Evolutionary conservation across 371 early-diverging fungal genomes (phyloP).

Genomic region (Amoeboaphelidium protococcarum): DNA sequence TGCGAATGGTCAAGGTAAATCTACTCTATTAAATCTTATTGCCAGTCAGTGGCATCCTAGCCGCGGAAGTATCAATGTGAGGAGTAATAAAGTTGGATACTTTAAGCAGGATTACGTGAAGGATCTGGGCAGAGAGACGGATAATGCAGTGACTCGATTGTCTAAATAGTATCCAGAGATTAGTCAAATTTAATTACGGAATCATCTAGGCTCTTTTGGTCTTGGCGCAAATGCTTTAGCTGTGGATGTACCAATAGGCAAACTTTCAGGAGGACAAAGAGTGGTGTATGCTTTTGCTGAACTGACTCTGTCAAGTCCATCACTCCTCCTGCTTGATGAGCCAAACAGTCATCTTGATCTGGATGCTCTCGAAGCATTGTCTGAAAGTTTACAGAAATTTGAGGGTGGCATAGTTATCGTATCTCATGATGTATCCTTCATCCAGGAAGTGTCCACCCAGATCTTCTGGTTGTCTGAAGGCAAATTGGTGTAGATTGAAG

Average conservation of each 20-base stretch:
- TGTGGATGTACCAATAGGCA: not conserved
- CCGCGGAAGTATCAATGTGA: not conserved
- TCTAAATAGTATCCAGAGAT: not conserved
- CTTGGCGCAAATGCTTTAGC: not conserved
- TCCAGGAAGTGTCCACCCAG: constrained; percentile 3
- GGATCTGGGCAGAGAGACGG: constrained; percentile 1
- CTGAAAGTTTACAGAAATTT: constrained; percentile 6
- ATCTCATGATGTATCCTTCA: constrained; percentile 11
- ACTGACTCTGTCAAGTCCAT: constrained; percentile 1
- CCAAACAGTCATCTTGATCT: constrained; percentile 16
- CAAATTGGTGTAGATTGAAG: not conserved
- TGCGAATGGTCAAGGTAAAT: constrained; percentile 11
- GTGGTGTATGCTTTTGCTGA: constrained; percentile 6
- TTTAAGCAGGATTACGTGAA: constrained; percentile 10
- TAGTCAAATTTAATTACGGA: not conserved
- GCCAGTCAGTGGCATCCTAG: not conserved
- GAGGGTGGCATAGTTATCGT: constrained; percentile 12
- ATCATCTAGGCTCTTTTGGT: not conserved
- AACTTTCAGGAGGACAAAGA: constrained; percentile 12
- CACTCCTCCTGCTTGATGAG: constrained; percentile 12
- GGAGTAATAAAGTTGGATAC: constrained; percentile 5
- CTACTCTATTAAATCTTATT: constrained; percentile 11
- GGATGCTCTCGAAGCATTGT: constrained; percentile 10
- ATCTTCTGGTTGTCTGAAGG: not conserved
- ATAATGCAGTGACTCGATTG: not conserved